Conservation (phyloP, 2,329 filamentous ascomycete genomes). For the Aphanoascus verrucosus region DNA sequence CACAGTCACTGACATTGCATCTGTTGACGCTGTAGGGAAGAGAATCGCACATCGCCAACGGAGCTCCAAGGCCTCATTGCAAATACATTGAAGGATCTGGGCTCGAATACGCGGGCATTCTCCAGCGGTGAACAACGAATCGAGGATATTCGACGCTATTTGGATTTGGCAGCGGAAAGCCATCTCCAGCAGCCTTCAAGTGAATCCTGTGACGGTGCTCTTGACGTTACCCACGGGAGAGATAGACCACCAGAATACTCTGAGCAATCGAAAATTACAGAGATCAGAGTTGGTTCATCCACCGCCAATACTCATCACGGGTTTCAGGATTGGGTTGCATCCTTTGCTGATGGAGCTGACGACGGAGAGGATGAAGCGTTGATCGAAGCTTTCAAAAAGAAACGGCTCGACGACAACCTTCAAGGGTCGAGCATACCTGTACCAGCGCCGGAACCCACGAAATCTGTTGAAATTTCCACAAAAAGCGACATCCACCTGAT, state of each 20-base stretch:
- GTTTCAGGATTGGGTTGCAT: neutral
- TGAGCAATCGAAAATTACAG: neutral
- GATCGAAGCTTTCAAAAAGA: neutral
- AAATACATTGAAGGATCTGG: neutral
- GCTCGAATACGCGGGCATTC: neutral
- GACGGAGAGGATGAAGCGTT: neutral
- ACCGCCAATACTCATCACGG: neutral
- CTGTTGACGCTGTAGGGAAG: neutral
- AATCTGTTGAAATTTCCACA: neutral
- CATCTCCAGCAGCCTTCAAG: neutral
- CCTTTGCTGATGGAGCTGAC: neutral
- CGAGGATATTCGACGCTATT: neutral
- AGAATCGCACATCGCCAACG: neutral
- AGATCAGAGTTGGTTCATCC: neutral
- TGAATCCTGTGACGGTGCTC: neutral
- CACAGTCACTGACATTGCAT: neutral
- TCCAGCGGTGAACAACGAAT: neutral
- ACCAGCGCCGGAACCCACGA: neutral
- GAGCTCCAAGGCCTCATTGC: neutral
- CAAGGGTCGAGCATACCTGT: neutral
- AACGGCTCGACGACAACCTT: neutral
- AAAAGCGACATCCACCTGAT: neutral
- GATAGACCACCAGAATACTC: neutral
- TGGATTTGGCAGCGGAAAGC: neutral
- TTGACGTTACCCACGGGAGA: no score